Evolutionary conservation across 1,139 yeast genomes (phyloP).

Genomic region (Pneumocystis canis): DNA sequence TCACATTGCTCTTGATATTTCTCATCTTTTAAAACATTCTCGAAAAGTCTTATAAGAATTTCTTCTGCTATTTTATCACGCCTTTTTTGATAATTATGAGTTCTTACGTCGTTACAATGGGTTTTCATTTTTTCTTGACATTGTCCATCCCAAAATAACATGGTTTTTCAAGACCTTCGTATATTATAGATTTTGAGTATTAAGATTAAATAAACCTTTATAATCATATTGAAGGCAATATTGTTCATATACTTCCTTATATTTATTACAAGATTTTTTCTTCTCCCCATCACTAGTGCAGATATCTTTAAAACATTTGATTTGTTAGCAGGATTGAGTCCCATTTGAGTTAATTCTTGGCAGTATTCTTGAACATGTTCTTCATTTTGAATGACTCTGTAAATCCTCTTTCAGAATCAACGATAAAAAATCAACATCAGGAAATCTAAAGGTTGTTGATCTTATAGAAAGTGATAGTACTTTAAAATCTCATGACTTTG

Average conservation of each 20-base stretch:
- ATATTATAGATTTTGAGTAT: neutral
- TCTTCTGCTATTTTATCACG: neutral
- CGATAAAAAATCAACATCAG: neutral
- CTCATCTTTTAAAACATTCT: neutral
- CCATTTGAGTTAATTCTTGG: neutral
- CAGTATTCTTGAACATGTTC: neutral
- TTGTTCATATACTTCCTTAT: no score
- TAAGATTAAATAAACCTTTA: neutral
- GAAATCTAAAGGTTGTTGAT: no score
- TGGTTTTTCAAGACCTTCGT: neutral
- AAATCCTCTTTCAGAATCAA: no score
- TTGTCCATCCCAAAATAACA: neutral
- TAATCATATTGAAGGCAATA: no score
- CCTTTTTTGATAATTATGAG: neutral
- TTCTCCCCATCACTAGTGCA: no score
- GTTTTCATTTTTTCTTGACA: neutral
- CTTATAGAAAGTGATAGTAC: no score
- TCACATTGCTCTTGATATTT: neutral
- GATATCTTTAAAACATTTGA: no score
- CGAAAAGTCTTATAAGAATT: neutral
- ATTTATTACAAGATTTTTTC: no score
- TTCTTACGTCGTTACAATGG: neutral
- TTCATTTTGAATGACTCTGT: neutral
- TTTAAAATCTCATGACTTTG: no score
- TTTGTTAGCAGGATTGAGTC: neutral